These are phyloP conservation scores for Purpureocillium lavendulum DNA, from an alignment of 2,329 filamentous ascomycete genomes.

Conservation along the genomic window DNA sequence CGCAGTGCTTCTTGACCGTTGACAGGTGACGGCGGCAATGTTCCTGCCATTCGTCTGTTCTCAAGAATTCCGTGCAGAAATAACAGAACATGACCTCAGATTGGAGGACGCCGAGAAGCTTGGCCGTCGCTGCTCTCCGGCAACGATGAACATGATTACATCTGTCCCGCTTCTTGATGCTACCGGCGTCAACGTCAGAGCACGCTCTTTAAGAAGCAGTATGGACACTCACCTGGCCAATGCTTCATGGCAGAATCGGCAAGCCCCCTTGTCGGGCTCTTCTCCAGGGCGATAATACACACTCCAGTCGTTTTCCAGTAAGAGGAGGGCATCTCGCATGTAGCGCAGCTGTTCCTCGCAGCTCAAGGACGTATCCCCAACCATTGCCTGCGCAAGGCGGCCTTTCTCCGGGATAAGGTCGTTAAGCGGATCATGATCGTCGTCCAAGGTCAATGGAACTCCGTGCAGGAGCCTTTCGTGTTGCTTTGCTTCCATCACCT, in stretches of 20 bases:
- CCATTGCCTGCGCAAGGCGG: neutral
- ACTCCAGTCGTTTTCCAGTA: neutral
- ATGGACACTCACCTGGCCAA: neutral
- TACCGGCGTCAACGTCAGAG: neutral
- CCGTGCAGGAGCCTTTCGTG: neutral
- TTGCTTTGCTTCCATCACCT: neutral
- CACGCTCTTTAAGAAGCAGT: neutral
- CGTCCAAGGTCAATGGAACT: neutral
- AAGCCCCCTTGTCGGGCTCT: neutral
- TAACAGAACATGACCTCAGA: neutral
- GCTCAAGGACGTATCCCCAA: conserved; percentile 10
- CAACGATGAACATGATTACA: neutral
- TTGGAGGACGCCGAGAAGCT: neutral
- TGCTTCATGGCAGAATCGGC: neutral
- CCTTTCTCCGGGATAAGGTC: neutral
- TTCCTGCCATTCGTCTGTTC: neutral
- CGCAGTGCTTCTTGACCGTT: neutral
- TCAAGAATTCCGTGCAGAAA: neutral
- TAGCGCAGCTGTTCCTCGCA: conserved; percentile 9
- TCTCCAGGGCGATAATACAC: neutral
- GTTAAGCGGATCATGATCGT: neutral
- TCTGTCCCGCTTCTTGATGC: neutral
- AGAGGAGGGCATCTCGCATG: neutral
- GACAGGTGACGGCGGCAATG: neutral
- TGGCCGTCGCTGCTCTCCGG: neutral